Conservation (phyloP, 2,329 filamentous ascomycete species). For the Neofusicoccum parvum region DNA sequence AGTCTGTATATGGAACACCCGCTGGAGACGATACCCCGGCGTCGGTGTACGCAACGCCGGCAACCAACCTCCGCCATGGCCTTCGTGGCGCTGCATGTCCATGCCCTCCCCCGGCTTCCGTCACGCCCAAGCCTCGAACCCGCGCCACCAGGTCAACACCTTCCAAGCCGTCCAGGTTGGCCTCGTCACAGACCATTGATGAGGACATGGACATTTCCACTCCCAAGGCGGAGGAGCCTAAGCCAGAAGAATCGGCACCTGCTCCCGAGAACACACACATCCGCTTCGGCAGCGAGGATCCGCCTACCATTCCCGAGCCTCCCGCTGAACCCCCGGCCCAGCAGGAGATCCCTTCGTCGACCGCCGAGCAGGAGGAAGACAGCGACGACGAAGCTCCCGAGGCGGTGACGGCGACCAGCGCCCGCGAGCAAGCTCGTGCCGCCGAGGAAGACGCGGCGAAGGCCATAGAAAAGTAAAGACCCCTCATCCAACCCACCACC, state of each 20-base stretch:
- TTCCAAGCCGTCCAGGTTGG: constrained; percentile 17
- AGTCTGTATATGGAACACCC: constrained; percentile 19
- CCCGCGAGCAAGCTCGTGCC: constrained; percentile 32
- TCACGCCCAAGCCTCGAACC: constrained; percentile 7
- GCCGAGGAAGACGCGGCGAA: constrained; percentile 34
- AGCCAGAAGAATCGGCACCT: not conserved
- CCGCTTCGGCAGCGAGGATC: constrained; percentile 41
- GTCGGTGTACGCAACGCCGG: constrained; percentile 22
- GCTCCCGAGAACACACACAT: constrained; percentile 25
- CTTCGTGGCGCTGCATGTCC: constrained; percentile 1
- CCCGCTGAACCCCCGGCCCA: not conserved
- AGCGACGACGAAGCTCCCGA: constrained; percentile 42
- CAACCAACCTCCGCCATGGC: constrained; percentile 8
- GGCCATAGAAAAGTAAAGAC: constrained; percentile 29
- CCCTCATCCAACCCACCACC: not conserved
- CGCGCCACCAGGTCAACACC: constrained; percentile 13
- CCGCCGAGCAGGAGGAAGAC: constrained; percentile 28
- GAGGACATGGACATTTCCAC: constrained; percentile 5
- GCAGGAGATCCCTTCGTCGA: not conserved
- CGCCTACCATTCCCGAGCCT: constrained; percentile 19
- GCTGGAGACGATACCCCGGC: constrained; percentile 6
- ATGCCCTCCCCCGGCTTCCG: not conserved
- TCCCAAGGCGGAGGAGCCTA: not conserved
- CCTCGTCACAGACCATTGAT: constrained; percentile 10
- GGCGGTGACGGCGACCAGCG: constrained; percentile 36